Base-by-base conservation (phyloP, 495 filamentous ascomycete genomes). In the Neurospora sp. region DNA sequence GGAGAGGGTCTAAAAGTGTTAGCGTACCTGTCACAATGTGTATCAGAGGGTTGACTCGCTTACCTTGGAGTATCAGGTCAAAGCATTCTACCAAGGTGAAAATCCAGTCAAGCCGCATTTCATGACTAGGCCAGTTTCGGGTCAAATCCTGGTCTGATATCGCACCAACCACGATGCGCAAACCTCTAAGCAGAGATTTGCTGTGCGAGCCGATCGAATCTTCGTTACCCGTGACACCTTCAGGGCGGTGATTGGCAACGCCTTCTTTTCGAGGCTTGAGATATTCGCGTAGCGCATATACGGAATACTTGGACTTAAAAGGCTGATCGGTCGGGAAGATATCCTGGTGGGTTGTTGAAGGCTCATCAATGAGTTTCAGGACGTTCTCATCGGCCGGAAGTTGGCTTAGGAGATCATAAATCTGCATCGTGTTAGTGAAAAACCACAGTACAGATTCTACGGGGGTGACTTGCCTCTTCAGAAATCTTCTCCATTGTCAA, bases 291-390 rank as follows among this genome's bases (percentile, higher is more conserved):
- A 96, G 82, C 10, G 90, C 87, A 76, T 91, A 85, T 1, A 93
- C 79, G 11, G 90, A 92, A 81, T 96, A 96, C 5, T 94, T 80
- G 5, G 88, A 89, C 71, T 90, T 91, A 80, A 89, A 95, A 6
- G 92, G 92, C 61, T 90, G 89, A 14, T 87, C 84, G 11, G 88
- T 82, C 4, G 92, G 91, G 74, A 94, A 94, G 22, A 92, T 80
- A 10, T 88, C 85, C 41, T 82, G 80, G 69, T 89, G 87, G 7
- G 86, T 81, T 27, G 81, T 84, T 5, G 79, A 80, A 9, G 85
- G 82, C 4, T 88, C 85, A 71, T 87, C 85, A 69, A 94, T 88
- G 42, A 89, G 82, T 27, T 85, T 82, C 35, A 89, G 78, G 5
- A 91, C 84, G 70, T 85, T 85, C 68, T 88, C 85, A 72, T 94